phyloP scores from a whole-genome alignment of 2,329 filamentous ascomycete genomes.

The Botrytis aclada region DNA sequence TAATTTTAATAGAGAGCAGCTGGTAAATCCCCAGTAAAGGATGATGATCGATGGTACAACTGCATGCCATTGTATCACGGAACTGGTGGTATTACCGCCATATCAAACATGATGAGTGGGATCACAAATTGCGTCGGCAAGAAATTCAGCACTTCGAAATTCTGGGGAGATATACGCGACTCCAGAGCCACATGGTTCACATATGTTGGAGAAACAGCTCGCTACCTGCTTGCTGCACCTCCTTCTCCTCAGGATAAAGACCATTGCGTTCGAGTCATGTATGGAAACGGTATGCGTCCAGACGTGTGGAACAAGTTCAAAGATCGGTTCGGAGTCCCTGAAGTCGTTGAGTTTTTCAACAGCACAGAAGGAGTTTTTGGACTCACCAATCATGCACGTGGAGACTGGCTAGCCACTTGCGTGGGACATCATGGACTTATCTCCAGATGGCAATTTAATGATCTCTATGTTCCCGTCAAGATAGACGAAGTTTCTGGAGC shows the following conservation, averaged over 20 bases:
- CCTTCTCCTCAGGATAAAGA: conserved; percentile 58
- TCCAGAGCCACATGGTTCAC: conserved; percentile 67
- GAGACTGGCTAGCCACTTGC: conserved; percentile 59
- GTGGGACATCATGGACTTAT: conserved; percentile 71
- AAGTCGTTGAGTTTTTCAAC: conserved; percentile 73
- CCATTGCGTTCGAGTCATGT: conserved; percentile 58
- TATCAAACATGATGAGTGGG: conserved; percentile 39
- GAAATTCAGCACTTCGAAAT: conserved; percentile 65
- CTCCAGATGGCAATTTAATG: conserved; percentile 49
- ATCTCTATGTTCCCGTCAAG: conserved; percentile 62
- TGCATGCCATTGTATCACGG: conserved; percentile 46
- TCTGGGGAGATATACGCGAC: conserved; percentile 70
- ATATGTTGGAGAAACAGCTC: conserved; percentile 75
- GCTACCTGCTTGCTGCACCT: conserved; percentile 69
- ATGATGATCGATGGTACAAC: conserved; percentile 64
- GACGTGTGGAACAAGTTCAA: conserved; percentile 65
- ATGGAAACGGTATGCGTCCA: conserved; percentile 64
- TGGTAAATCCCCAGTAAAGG: conserved; percentile 19
- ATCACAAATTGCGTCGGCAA: conserved; percentile 60
- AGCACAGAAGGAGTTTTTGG: conserved; percentile 69
- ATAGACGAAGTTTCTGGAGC: conserved; percentile 67
- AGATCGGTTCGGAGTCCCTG: conserved; percentile 59
- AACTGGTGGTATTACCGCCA: conserved; percentile 43
- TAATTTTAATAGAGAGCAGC: neutral
- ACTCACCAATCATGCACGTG: conserved; percentile 57